Evolutionary conservation across 2,329 filamentous ascomycete species (phyloP).

Genomic region (Aspergillus ochraceoroseus): DNA sequence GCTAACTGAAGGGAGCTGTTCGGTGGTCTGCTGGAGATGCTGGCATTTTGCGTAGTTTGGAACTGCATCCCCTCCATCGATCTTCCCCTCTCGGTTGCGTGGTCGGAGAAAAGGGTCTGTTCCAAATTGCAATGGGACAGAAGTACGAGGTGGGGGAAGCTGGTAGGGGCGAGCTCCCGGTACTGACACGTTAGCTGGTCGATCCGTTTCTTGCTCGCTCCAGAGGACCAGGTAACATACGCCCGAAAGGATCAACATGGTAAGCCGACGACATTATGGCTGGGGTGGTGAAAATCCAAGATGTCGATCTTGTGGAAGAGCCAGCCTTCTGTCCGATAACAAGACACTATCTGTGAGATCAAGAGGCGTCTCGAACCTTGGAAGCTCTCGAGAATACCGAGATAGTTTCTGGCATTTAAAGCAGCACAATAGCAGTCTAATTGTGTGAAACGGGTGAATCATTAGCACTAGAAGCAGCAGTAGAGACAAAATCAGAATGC

Average conservation of each 20-base stretch:
- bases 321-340: neutral
- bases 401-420: too few species aligned
- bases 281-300: neutral
- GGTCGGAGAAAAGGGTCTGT: conserved; percentile 32
- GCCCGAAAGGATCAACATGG: conserved; percentile 39
- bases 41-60: conserved; percentile 14
- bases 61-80: conserved; percentile 19
- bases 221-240: conserved; percentile 35
- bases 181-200: conserved; percentile 32
- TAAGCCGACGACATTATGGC: conserved; percentile 35
- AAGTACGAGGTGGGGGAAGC: conserved; percentile 39
- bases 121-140: conserved; percentile 34
- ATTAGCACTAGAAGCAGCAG: too few species aligned
- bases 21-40: conserved; percentile 19
- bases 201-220: conserved; percentile 26
- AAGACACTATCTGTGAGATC: too few species aligned
- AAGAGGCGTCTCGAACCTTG: too few species aligned
- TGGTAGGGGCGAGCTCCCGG: conserved; percentile 35
- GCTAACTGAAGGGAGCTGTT: conserved; percentile 40
- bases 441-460: too few species aligned
- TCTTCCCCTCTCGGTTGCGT: conserved; percentile 23
- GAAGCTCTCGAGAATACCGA: too few species aligned
- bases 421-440: too few species aligned
- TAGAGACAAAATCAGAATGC: too few species aligned
- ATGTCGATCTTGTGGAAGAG: neutral